Base-by-base conservation (phyloP, 2,329 filamentous ascomycete species). In the Zymoseptoria crescenta region DNA sequence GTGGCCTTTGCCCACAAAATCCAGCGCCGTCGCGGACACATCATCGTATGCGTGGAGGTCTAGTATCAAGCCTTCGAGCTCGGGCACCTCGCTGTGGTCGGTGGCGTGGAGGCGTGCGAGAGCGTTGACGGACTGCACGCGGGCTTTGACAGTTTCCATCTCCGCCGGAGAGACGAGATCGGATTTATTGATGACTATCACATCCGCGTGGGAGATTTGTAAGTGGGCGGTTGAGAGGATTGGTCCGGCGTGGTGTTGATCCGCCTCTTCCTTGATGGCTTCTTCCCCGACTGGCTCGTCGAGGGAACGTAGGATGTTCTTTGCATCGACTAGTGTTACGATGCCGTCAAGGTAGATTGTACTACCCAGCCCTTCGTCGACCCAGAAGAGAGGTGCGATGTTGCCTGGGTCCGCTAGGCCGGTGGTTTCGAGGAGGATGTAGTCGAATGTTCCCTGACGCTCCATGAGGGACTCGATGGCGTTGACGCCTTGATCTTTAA, bases 281-380 rank as follows among this genome's bases (percentile, higher is more conserved):
- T 68, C 76, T 62, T 59, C 74, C 58, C 60, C 65, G 0, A 67
- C 67, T 1, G 74, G 75, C 58, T 96, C 89, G 63, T 96, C 89
- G 1, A 99, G 81, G 67, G 85, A 89, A 63, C 82, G 85, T 3
- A 95, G 74, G 21, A 99, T 88, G 68, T 97, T 96, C 76, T 94
- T 95, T 30, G 92, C 93, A 73, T 99, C 94, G 20, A 99, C 90
- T 1, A 99, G 79, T 0, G 94, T 97, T 52, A 97, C 92, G 58
- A 99, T 96, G 1, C 94, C 94, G 70, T 99, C 94, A 0, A 99
- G 83, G 73, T 96, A 99, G 68, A 99, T 96, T 45, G 88, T 92
- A 74, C 92, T 96, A 7, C 91, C 93, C 2, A 99, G 82, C 0
- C 92, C 94, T 65, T 97, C 93, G 68, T 99, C 94, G 27, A 99